Percentiles rank a stretch among this genome's conserved stretches.
These are phyloP conservation scores for Cocos nucifera DNA, from an alignment of 176 grass and related monocot species.

Conservation along the genomic window DNA sequence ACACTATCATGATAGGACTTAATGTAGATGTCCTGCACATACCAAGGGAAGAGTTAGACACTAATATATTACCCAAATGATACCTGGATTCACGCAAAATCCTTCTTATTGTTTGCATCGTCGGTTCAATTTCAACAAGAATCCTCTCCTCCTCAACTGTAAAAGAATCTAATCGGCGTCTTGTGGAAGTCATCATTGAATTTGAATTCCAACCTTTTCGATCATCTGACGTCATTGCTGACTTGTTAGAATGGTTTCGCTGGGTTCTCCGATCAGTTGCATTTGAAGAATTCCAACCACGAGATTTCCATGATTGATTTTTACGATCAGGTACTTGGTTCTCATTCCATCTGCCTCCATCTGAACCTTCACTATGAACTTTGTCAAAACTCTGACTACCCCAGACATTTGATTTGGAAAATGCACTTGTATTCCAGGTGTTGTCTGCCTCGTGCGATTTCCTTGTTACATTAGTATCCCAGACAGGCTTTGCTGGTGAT, in stretches of 20 bases:
- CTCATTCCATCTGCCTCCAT: slow-evolving; percentile 28
- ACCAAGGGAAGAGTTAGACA: not conserved
- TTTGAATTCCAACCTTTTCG: slow-evolving; percentile 24
- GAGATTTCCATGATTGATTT: slow-evolving; percentile 50
- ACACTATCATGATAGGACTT: no score
- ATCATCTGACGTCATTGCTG: slow-evolving; percentile 34
- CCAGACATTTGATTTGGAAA: slow-evolving; percentile 24
- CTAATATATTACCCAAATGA: slow-evolving; percentile 8
- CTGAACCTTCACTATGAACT: slow-evolving; percentile 6
- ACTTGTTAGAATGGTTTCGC: slow-evolving; percentile 34
- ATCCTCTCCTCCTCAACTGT: slow-evolving; percentile 65
- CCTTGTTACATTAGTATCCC: slow-evolving; percentile 17
- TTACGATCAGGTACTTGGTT: slow-evolving; percentile 23
- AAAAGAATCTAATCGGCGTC: slow-evolving; percentile 40
- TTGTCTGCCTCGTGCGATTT: slow-evolving; percentile 11
- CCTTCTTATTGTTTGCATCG: slow-evolving; percentile 43
- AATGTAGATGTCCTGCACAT: no score
- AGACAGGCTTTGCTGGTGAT: slow-evolving; percentile 12
- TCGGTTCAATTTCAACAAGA: slow-evolving; percentile 52
- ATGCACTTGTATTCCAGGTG: slow-evolving; percentile 6
- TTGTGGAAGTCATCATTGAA: slow-evolving; percentile 11
- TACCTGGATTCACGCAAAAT: slow-evolving; percentile 76
- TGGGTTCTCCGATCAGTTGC: slow-evolving; percentile 35
- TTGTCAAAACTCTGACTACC: slow-evolving; percentile 24
- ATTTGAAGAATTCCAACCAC: slow-evolving; percentile 54